Evolutionary conservation across 176 grass and related monocot genomes (phyloP), one percentile per base, ranked within the genome.

Genomic region (Zoysia japonica): DNA sequence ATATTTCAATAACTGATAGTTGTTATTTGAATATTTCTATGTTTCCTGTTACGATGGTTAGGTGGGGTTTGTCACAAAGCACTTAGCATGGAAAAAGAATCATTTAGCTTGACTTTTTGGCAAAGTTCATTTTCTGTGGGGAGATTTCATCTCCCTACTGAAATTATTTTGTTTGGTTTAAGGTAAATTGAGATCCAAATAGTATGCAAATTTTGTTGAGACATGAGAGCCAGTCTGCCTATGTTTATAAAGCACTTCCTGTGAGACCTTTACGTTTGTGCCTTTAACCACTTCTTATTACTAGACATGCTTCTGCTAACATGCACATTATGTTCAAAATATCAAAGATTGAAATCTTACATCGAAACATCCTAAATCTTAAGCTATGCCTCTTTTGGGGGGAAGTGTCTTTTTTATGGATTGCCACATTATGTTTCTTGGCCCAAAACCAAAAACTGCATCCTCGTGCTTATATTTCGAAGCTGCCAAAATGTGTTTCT

Each of bases 31-130:
- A 44, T 3, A 71, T 71, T 39, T 19, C 73, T 68, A 36, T 44
- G 67, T 7, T 80, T 64, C 47, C 13, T 82, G 71, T 66, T 67
- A 71, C 12, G 51, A 65, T 57, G 15, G 5, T 65, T 82, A 39
- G 28, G 28, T 82, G 11, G 72, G 35, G 8, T 77, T 59, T 59
- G 20, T 7, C 1, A 19, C 3, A 53, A 68, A 61, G 9, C 2
- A 2, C 42, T 62, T 7, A 1, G 1, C 46, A 2, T 47, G 2
- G 0, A 9, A 61, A 69, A 74, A 65, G 3, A 13, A 17, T 65
- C 14, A 11, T 63, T 7, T 78, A 63, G 47, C 61, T 64, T 55
- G 57, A 46, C 57, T 72, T 74, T 48, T 74, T 28, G 28, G 57
- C 9, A 46, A 66, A 78, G 8, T 78, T 78, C 63, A 64, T 45